Evolutionary conservation across 352 stramenopile species (phyloP), one percentile per base, ranked within the genome.

Genomic region (Thraustotheca clavata): DNA sequence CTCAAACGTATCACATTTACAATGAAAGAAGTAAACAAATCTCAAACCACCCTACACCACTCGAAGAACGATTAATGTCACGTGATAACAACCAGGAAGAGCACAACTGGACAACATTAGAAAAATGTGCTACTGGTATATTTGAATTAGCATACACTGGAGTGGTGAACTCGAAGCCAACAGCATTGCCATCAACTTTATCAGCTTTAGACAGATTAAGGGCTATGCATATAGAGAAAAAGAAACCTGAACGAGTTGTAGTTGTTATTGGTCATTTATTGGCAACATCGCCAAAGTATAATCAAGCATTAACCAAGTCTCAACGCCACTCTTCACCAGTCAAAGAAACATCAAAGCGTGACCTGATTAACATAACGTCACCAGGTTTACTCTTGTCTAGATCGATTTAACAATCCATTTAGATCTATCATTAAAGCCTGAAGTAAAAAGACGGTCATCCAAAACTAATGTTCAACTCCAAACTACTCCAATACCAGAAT

Each of bases 1-100:
- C 39, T 27, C 39, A 47, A 47, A 47, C 27, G 39, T 47, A 47
- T 24, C 39, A 47, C n/a, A 47, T 47, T 5, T 47, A 27, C 2
- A n/a, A 27, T 24, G 39, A 47, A 4, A 47, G 27, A 4, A n/a
- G 39, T 24, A 2, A n/a, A n/a, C n/a, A n/a, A n/a, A n/a, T n/a
- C n/a, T n/a, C n/a, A n/a, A n/a, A n/a, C n/a, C n/a, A n/a, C n/a
- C n/a, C n/a, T n/a, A n/a, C n/a, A n/a, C n/a, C n/a, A n/a, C n/a
- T n/a, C n/a, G n/a, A n/a, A n/a, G n/a, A n/a, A n/a, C n/a, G n/a
- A n/a, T n/a, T n/a, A n/a, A n/a, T n/a, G n/a, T n/a, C n/a, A n/a
- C n/a, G n/a, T n/a, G n/a, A n/a, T n/a, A 43, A 24, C 43, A 52
- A 52, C n/a, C 43, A 52, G 34, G 43, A 52, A 6, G 43, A 52